Conservation (phyloP, 2,329 filamentous ascomycete species). For the Ciborinia camelliae region DNA sequence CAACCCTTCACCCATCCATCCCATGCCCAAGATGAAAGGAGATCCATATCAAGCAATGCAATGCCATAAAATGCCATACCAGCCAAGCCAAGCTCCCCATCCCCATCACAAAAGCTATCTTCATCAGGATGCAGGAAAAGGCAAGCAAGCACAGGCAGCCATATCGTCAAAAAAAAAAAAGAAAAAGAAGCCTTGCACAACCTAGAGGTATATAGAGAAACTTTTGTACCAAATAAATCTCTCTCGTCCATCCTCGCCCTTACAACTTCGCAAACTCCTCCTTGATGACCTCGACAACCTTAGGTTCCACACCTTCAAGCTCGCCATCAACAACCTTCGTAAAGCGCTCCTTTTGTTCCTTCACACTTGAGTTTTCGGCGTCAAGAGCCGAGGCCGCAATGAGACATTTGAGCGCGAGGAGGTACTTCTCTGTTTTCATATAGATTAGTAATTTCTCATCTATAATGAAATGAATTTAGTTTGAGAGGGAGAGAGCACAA, state of each 20-base stretch:
- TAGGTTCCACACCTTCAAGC: slow-evolving; percentile 57
- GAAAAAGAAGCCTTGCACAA: neutral
- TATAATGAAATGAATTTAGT: neutral
- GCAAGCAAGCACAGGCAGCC: neutral
- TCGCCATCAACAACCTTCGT: slow-evolving; percentile 57
- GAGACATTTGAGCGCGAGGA: slow-evolving; percentile 84
- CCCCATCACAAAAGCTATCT: too few relatives aligned
- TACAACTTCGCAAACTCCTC: slow-evolving; percentile 54
- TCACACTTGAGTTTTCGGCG: slow-evolving; percentile 64
- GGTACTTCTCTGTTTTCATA: slow-evolving; percentile 70
- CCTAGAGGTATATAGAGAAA: slow-evolving; percentile 5
- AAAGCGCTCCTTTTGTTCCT: slow-evolving; percentile 71
- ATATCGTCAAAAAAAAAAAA: neutral
- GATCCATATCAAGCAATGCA: neutral
- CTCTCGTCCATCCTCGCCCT: neutral
- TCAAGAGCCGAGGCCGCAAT: slow-evolving; percentile 69
- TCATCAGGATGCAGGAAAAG: neutral
- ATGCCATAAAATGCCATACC: neutral
- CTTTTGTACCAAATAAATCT: neutral
- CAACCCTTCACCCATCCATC: neutral
- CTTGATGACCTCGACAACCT: slow-evolving; percentile 67
- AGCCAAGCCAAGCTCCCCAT: neutral
- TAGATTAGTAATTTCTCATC: slow-evolving; percentile 29
- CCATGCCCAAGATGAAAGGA: neutral
- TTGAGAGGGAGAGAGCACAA: neutral